Percentiles rank a stretch among this genome's conserved stretches.
phyloP scores from a whole-genome alignment of 176 grass and related monocot genomes.

The Bothriochloa decipiens region DNA sequence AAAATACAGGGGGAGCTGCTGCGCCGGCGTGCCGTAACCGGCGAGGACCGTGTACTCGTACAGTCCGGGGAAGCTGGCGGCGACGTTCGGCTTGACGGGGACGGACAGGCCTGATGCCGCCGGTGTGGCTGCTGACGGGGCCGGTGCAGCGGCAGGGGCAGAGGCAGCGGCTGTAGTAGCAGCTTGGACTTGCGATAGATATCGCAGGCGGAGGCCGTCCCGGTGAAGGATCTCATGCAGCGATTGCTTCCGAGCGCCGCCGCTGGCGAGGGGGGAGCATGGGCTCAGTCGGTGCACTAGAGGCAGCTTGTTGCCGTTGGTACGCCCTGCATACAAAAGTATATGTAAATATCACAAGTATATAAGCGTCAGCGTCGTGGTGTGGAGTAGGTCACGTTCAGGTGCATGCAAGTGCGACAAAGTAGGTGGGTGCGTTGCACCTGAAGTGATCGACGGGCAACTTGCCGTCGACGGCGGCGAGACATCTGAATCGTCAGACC shows the following conservation, averaged over 20 bases:
- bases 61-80: neutral
- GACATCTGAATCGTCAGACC: neutral
- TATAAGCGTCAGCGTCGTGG: neutral
- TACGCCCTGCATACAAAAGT: neutral
- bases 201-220: neutral
- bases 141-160: neutral
- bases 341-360: no score
- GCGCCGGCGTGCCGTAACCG: constrained; percentile 52
- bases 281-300: constrained; percentile 32
- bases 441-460: neutral
- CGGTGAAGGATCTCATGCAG: neutral
- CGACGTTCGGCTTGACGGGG: constrained; percentile 8
- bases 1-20: constrained; percentile 42
- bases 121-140: neutral
- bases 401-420: neutral
- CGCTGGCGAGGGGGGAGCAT: constrained; percentile 10
- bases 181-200: neutral
- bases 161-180: neutral
- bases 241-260: neutral
- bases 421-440: neutral
- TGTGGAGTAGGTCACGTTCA: neutral
- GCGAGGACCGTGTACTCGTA: constrained; percentile 50
- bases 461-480: neutral
- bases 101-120: neutral
- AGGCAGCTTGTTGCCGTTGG: neutral